Evolutionary conservation across 1,284 basidiomycete species (phyloP).

Genomic region (Sporisorium exsertum): DNA sequence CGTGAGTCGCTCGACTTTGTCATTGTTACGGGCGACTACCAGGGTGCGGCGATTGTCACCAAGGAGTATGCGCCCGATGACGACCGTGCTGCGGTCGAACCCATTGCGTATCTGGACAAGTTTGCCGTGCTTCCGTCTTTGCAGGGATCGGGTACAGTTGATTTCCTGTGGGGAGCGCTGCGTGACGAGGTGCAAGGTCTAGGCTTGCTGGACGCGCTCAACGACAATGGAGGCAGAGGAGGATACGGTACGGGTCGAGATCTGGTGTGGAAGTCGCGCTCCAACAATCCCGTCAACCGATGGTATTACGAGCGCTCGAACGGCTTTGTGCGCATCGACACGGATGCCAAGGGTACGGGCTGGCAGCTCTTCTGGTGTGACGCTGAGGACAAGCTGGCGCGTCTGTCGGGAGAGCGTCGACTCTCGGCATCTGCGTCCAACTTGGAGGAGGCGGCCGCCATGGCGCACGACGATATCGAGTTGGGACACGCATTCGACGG

Average conservation of each 20-base stretch:
- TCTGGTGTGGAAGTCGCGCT: constrained; percentile 92
- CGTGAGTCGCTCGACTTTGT: constrained; percentile 86
- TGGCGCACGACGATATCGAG: constrained; percentile 42
- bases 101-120: constrained; percentile 95
- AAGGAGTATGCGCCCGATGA: constrained; percentile 74
- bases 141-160: constrained; percentile 98
- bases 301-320: constrained; percentile 98
- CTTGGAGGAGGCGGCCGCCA: constrained; percentile 40
- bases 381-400: constrained; percentile 79
- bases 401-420: constrained; percentile 57
- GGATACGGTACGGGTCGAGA: constrained; percentile 91
- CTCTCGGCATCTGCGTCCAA: constrained; percentile 38
- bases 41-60: constrained; percentile 93
- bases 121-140: constrained; percentile 94
- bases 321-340: constrained; percentile 82
- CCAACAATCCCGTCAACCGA: constrained; percentile 95
- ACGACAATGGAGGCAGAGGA: constrained; percentile 85
- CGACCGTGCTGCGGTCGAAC: constrained; percentile 32
- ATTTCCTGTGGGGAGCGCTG: constrained; percentile 98
- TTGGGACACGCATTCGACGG: constrained; percentile 25
- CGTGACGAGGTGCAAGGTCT: constrained; percentile 98
- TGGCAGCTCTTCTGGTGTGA: constrained; percentile 99
- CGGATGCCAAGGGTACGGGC: constrained; percentile 40
- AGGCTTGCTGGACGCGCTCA: constrained; percentile 90
- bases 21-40: constrained; percentile 95